Evolutionary conservation across 2,329 filamentous ascomycete genomes (phyloP).

Genomic region (Hypoxylon sp.): DNA sequence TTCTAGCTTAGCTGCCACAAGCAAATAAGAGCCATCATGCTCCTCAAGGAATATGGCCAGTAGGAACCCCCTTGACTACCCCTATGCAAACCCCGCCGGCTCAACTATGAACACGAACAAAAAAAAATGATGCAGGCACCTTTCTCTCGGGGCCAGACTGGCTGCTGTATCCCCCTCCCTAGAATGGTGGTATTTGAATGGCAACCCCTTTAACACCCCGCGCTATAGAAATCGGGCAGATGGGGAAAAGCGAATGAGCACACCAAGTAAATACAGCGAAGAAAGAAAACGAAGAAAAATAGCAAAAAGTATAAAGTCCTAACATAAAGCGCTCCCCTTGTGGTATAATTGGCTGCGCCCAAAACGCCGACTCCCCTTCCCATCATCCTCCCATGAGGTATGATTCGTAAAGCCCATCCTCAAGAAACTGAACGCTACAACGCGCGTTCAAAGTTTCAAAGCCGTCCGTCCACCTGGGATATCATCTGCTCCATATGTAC

Average conservation of each 20-base stretch:
- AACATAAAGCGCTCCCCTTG: conserved; percentile 38
- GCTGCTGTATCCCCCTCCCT: conserved; percentile 12
- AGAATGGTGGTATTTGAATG: conserved; percentile 8
- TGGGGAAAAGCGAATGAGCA: conserved; percentile 38
- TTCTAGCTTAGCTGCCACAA: conserved; percentile 8
- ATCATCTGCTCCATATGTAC: conserved; percentile 46
- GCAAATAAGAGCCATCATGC: background rate
- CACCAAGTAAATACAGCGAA: conserved; percentile 17
- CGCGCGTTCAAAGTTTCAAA: conserved; percentile 34
- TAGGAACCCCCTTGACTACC: background rate
- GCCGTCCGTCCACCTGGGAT: conserved; percentile 39
- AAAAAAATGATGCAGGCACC: conserved; percentile 18
- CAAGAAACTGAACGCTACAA: conserved; percentile 34
- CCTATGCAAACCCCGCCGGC: conserved; percentile 5
- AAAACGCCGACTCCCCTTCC: conserved; percentile 34
- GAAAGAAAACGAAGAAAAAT: conserved; percentile 19
- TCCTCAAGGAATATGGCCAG: conserved; percentile 13
- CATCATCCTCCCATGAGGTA: conserved; percentile 29
- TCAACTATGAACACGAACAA: conserved; percentile 34
- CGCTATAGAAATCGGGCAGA: conserved; percentile 8
- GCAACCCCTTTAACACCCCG: conserved; percentile 12
- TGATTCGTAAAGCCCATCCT: conserved; percentile 32
- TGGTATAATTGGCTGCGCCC: conserved; percentile 45
- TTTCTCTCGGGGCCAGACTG: conserved; percentile 16
- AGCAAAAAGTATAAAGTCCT: conserved; percentile 29